A percentile compares a stretch with the other conserved stretches of the same genome.
phyloP scores from a whole-genome alignment of 2,329 filamentous ascomycete species.

The Arthrinium phaeospermum region DNA sequence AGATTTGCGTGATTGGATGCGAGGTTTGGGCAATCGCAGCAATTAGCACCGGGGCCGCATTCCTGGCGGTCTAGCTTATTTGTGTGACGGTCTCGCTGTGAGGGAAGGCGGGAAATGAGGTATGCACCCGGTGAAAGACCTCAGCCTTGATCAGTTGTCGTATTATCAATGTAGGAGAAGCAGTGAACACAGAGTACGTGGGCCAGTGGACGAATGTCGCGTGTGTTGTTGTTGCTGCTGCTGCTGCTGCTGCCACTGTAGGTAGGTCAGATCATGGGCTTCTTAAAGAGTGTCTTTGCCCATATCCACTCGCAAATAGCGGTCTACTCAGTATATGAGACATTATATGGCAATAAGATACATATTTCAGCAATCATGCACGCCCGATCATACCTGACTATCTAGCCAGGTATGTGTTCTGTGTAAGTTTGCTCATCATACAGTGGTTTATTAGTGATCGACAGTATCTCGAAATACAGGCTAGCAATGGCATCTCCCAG shows the following conservation, averaged over 20 bases:
- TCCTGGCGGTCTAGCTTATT: not conserved
- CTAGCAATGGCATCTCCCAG: not conserved
- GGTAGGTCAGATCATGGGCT: not conserved
- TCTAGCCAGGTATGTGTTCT: not conserved
- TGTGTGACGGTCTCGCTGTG: not conserved
- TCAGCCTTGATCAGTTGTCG: not conserved
- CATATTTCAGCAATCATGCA: not conserved
- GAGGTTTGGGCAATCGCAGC: not conserved
- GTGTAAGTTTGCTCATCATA: conserved; percentile 4
- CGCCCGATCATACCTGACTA: not conserved
- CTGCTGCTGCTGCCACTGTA: not conserved
- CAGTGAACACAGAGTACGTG: not conserved
- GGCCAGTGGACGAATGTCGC: not conserved
- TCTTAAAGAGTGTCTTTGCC: not conserved
- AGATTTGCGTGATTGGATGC: not conserved
- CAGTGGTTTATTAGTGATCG: not conserved
- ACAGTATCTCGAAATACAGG: conserved; percentile 1
- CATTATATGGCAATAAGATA: not conserved
- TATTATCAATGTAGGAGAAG: not conserved
- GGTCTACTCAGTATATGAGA: not conserved
- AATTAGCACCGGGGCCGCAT: not conserved
- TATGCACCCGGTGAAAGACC: not conserved
- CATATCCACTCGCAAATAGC: conserved; percentile 12
- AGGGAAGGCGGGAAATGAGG: not conserved
- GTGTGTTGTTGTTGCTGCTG: not conserved